phyloP scores from a whole-genome alignment of 371 early-diverging fungal genomes.

The Catenaria anguillulae region DNA sequence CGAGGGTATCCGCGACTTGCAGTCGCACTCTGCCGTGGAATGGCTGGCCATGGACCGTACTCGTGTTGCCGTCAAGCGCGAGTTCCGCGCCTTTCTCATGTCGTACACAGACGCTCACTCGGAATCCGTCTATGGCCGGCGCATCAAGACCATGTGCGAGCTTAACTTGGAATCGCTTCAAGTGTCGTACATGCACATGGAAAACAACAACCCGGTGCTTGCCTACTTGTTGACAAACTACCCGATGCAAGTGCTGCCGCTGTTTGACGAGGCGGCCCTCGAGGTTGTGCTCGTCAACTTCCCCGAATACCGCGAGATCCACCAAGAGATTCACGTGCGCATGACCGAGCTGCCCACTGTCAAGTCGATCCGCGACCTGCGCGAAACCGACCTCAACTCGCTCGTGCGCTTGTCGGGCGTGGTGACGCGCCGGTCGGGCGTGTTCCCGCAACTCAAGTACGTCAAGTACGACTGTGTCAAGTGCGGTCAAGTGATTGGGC shows the following conservation, averaged over 20 bases:
- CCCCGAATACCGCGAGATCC: slow-evolving; percentile 83
- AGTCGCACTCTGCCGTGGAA: slow-evolving; percentile 42
- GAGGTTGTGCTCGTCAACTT: slow-evolving; percentile 77
- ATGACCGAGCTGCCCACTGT: slow-evolving; percentile 79
- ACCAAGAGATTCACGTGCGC: slow-evolving; percentile 88
- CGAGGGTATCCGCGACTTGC: slow-evolving; percentile 37
- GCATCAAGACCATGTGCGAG: slow-evolving; percentile 79
- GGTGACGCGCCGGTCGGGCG: slow-evolving; percentile 87
- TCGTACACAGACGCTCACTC: slow-evolving; percentile 70
- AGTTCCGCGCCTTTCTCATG: slow-evolving; percentile 76
- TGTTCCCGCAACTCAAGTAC: slow-evolving; percentile 94
- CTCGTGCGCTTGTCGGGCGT: slow-evolving; percentile 91
- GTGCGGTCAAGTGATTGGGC: slow-evolving; percentile 88
- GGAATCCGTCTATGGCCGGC: slow-evolving; percentile 79
- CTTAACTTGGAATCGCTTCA: slow-evolving; percentile 80
- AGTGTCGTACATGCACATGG: slow-evolving; percentile 69
- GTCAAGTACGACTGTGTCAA: slow-evolving; percentile 95
- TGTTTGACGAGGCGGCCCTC: slow-evolving; percentile 87
- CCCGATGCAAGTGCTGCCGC: slow-evolving; percentile 69
- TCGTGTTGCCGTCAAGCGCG: slow-evolving; percentile 60
- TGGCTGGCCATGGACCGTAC: slow-evolving; percentile 64
- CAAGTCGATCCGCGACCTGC: slow-evolving; percentile 76
- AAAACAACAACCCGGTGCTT: slow-evolving; percentile 53
- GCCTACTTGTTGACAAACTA: slow-evolving; percentile 77
- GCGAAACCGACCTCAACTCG: slow-evolving; percentile 80